Evolutionary conservation across 176 grass and related monocot genomes (phyloP), one percentile per base, ranked within the genome.

Genomic region (Lolium rigidum): DNA sequence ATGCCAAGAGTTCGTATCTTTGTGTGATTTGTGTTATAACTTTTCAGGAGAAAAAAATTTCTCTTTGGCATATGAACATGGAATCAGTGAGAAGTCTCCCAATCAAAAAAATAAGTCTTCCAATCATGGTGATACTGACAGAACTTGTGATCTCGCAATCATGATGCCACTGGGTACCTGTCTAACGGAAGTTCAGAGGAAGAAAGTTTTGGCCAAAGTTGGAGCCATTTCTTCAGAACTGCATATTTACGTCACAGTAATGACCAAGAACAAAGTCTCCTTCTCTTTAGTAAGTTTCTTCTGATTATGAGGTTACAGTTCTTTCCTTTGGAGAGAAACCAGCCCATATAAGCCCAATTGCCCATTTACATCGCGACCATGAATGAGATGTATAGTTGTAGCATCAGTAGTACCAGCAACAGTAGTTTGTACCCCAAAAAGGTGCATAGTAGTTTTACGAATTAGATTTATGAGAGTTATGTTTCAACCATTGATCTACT

Each of bases 31-130:
- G 47, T 74, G 12, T 26, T 12, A 50, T 50, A 74, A 74, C 44
- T 17, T 74, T 51, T 49, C 43, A 84, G 77, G 43, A 51, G 81
- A 88, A 63, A 28, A 54, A 16, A 60, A 9, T 18, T 26, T 28
- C 44, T 74, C 70, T 21, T 25, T 24, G 17, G 54, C 35, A 44
- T 12, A 78, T 9, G 6, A 12, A n/a, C 41, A 7, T 60, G 24
- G 48, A 15, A 74, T 16, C 13, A 26, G 6, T 74, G 1, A 50
- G 12, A 16, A 35, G 13, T 35, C 26, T 16, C 63, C 26, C 25
- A 35, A 37, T 14, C 26, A 66, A 35, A 35, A 35, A 35, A 35
- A 50, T 5, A 16, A 37, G 13, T 35, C 26, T 16, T 26, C 26
- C 25, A 35, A 37, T 14, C 26, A 66, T 66, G 26, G 35, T 35